Percentiles rank a stretch among this genome's conserved stretches.
These are phyloP conservation scores for Umbilicaria muhlenbergii DNA, from an alignment of 495 filamentous ascomycete genomes.

Conservation along the genomic window DNA sequence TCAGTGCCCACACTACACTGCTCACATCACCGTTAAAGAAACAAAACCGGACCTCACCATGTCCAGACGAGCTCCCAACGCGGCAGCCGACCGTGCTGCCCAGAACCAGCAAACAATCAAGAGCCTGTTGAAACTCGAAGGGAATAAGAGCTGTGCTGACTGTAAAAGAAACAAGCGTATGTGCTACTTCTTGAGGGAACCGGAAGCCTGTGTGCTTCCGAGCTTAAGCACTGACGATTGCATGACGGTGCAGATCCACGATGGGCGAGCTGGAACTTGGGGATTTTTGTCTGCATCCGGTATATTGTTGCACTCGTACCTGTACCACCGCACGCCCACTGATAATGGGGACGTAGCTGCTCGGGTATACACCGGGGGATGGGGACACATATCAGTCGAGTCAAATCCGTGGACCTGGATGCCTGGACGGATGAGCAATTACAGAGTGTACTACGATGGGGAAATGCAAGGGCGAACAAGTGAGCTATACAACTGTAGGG, in stretches of 20 bases:
- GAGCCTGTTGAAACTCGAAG: slow-evolving; percentile 75
- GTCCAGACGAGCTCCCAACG: slow-evolving; percentile 72
- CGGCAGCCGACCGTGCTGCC: slow-evolving; percentile 67
- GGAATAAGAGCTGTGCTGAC: slow-evolving; percentile 92
- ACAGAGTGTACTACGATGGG: slow-evolving; percentile 83
- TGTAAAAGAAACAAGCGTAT: slow-evolving; percentile 97
- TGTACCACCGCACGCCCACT: neutral
- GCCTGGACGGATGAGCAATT: slow-evolving; percentile 97
- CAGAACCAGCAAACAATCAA: slow-evolving; percentile 88
- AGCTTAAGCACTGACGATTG: too few relatives aligned
- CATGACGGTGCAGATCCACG: slow-evolving; percentile 55
- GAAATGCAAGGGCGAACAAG: slow-evolving; percentile 89
- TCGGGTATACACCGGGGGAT: slow-evolving; percentile 97
- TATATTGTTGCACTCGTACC: slow-evolving; percentile 9
- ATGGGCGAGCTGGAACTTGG: slow-evolving; percentile 97
- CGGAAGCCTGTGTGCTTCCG: neutral
- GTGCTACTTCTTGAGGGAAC: slow-evolving; percentile 15
- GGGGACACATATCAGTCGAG: slow-evolving; percentile 95
- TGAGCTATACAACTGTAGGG: slow-evolving; percentile 22
- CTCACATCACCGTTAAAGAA: too few relatives aligned
- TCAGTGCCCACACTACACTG: too few relatives aligned
- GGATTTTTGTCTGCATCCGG: slow-evolving; percentile 93
- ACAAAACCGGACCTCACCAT: slow-evolving; percentile 25
- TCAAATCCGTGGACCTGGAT: slow-evolving; percentile 95
- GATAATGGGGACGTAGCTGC: slow-evolving; percentile 32